Percentiles rank a stretch among this genome's conserved stretches.
These are phyloP conservation scores for Spiraea crenata DNA, from an alignment of 331 rosid genomes.

Conservation along the genomic window DNA sequence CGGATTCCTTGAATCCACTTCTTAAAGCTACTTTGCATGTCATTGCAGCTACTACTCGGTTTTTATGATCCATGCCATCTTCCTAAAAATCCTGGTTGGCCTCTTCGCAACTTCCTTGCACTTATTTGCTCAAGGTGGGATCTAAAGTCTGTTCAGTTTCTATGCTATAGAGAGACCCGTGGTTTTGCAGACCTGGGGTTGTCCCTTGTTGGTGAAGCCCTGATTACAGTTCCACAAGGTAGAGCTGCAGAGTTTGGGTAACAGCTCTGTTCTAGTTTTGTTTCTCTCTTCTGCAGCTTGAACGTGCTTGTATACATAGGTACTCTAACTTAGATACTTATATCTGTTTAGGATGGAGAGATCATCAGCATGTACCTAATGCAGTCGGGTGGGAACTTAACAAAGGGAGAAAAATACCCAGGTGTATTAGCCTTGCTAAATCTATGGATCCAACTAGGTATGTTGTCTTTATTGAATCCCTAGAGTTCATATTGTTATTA, in stretches of 20 bases:
- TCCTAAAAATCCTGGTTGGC: constrained; percentile 93
- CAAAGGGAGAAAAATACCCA: constrained; percentile 62
- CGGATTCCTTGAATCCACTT: background rate
- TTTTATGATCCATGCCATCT: constrained; percentile 95
- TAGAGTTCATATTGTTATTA: background rate
- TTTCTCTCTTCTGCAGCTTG: constrained; percentile 6
- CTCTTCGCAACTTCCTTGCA: constrained; percentile 93
- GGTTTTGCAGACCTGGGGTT: constrained; percentile 83
- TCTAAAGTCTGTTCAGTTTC: constrained; percentile 63
- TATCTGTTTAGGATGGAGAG: constrained; percentile 53
- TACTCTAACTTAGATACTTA: constrained; percentile 6
- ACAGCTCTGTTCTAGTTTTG: constrained; percentile 11
- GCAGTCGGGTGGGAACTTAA: constrained; percentile 94
- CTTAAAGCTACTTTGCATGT: constrained; percentile 29
- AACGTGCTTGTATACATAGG: constrained; percentile 15
- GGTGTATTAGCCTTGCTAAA: constrained; percentile 82
- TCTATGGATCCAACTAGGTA: constrained; percentile 97
- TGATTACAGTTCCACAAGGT: constrained; percentile 51
- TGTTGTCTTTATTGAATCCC: constrained; percentile 2
- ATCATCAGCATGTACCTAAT: constrained; percentile 43
- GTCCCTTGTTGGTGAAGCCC: constrained; percentile 88
- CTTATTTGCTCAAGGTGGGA: constrained; percentile 73
- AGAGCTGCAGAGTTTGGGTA: constrained; percentile 27
- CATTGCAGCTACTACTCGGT: constrained; percentile 75
- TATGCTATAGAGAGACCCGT: constrained; percentile 92